Base-by-base conservation (phyloP, 2,329 filamentous ascomycete genomes). In the Tolypocladium ophioglossoides region DNA sequence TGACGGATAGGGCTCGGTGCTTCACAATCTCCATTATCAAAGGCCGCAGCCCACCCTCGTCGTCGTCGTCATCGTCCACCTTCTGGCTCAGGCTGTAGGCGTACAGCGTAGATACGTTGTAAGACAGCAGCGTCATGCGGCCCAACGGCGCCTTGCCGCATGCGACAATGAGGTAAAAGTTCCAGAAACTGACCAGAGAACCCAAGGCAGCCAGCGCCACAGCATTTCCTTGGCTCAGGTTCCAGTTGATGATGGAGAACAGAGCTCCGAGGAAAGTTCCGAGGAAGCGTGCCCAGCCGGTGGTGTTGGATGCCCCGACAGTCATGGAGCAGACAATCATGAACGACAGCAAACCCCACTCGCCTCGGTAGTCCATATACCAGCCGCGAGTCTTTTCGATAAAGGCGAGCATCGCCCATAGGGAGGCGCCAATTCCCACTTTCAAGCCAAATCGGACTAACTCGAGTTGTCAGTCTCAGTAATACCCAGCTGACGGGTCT, bases 311-410 rank as follows among this genome's bases (percentile, higher is more conserved):
- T 9, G 91, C 89, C 22, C 91, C 91, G 32, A 96, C 89, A 0
- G 91, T 96, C 89, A 95, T 96, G 32, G 87, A 90, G 68, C 90
- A 95, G 24, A 96, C 91, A 65, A 95, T 82, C 91, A 96, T 96
- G 72, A 95, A 96, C 0, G 89, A 94, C 50, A 96, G 72, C 5
- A 96, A 76, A n/a, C 91, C 91, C 91, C 91, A 96, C 74, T 96
- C 91, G 35, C 91, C 90, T 63, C 91, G 79, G 86, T 89, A 96
- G 62, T 87, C 85, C 39, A 82, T 78, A 66, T 95, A 96, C 27
- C 85, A 78, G 0, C 86, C 85, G 54, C 89, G 78, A 1, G 89
- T 92, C 12, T 78, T 72, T 1, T 82, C 78, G 32, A 95, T 76
- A 63, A 95, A 96, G 3, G 91, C 85, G 59, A 91, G 86, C 66